A percentile compares a stretch with the other conserved stretches of the same genome.
These are phyloP conservation scores for Anacardium occidentale DNA, from an alignment of 345 rosid species.

Conservation along the genomic window DNA sequence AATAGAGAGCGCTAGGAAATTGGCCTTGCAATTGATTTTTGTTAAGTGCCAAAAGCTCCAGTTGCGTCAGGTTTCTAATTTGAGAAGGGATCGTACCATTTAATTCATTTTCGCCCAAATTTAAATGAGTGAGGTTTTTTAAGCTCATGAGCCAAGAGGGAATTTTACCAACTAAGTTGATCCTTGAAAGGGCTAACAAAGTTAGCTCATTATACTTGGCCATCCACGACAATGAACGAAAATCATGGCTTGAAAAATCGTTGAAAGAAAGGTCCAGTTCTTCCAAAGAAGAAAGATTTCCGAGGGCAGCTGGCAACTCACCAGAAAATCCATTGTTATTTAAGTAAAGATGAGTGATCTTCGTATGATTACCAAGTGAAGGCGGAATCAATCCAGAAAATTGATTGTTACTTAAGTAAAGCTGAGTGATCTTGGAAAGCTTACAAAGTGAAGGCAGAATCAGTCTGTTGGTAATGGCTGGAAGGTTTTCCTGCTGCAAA, in stretches of 20 bases:
- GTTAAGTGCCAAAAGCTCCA: too few relatives aligned
- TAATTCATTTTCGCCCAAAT: background rate
- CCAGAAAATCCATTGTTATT: too few relatives aligned
- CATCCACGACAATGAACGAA: background rate
- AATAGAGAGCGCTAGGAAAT: too few relatives aligned
- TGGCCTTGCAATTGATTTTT: too few relatives aligned
- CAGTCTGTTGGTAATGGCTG: too few relatives aligned
- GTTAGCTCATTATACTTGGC: background rate
- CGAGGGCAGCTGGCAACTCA: background rate
- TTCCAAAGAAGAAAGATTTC: background rate
- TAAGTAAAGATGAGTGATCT: too few relatives aligned
- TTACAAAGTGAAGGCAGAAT: too few relatives aligned
- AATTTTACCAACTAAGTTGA: slow-evolving; percentile 2
- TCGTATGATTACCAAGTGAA: background rate
- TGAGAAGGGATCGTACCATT: background rate
- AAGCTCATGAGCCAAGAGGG: background rate
- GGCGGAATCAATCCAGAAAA: background rate
- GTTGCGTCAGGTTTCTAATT: too few relatives aligned
- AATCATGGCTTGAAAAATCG: slow-evolving; percentile 13
- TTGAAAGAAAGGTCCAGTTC: background rate
- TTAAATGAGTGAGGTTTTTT: background rate
- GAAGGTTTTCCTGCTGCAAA: too few relatives aligned
- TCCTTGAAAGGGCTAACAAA: background rate
- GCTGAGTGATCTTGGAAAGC: too few relatives aligned
- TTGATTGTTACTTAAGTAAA: too few relatives aligned